These are phyloP conservation scores for Chloridella minuta DNA, from an alignment of 352 stramenopile genomes.

Conservation along the genomic window DNA sequence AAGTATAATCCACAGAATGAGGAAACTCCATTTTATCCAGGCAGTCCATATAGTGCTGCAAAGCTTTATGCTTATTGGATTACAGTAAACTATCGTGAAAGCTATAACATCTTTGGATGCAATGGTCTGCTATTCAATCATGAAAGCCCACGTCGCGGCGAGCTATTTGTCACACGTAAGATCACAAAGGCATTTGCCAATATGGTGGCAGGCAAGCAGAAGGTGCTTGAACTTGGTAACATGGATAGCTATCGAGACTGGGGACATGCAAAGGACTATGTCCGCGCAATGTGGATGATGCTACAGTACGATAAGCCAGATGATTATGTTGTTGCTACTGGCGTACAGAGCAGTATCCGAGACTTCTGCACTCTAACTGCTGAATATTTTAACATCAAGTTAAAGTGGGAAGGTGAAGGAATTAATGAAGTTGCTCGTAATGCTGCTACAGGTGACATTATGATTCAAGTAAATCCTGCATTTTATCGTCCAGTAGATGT, in stretches of 20 bases:
- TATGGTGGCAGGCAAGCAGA: background rate
- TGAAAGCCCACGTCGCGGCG: conserved; percentile 9
- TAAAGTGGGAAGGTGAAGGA: conserved; percentile 10
- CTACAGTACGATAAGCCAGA: conserved; percentile 32
- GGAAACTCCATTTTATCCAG: conserved; percentile 12
- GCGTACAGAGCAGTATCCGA: background rate
- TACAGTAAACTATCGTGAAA: conserved; percentile 13
- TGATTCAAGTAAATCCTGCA: conserved; percentile 8
- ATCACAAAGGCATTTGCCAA: conserved; percentile 12
- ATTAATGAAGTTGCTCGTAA: background rate
- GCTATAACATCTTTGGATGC: background rate
- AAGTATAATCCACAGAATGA: background rate
- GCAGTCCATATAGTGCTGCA: background rate
- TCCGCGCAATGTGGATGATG: conserved; percentile 10
- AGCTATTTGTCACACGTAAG: background rate
- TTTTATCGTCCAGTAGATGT: conserved; percentile 7
- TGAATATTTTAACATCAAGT: background rate
- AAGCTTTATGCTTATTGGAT: conserved; percentile 13
- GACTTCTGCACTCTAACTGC: background rate
- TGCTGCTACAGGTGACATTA: background rate
- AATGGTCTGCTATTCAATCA: conserved; percentile 13
- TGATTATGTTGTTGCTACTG: conserved; percentile 46
- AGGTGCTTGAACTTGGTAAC: conserved; percentile 5
- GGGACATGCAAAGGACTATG: conserved; percentile 14
- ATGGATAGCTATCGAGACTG: background rate